Base-by-base conservation (phyloP, 148 eudicot genomes). In the Persicaria maculosa region DNA sequence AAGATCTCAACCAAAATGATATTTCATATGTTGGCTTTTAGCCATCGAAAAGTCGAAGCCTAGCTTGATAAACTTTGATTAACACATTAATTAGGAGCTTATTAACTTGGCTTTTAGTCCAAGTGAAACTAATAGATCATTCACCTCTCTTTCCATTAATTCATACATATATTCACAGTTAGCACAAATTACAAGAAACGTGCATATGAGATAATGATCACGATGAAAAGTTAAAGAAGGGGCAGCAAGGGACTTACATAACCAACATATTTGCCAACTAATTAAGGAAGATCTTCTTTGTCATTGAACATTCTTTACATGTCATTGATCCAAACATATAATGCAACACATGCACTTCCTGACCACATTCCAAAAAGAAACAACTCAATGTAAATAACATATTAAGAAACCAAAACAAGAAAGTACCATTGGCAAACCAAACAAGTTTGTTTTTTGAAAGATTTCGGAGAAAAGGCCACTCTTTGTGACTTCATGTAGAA, bases 361-460 rank as follows among this genome's bases (percentile, higher is more conserved):
- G 98, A 86, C 96, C 97, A 94, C 97, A 94, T 83, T 85, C 98
- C 91, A 85, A 71, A 78, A 67, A 77, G 67, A 74, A 81, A 25
- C 31, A 25, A 65, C 70, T 50, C n/a, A 70, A 68, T 17, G 45
- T 64, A 55, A 74, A 11, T 69, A 77, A 25, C 47, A 53, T 11
- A 20, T 4, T 10, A 20, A 20, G 22, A 20, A 20, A 20, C 22
- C 22, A 20, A 20, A 20, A 20, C 22, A 20, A 20, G 22, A 20
- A 20, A 20, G 0, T 20, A 20, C 22, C 0, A 20, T 20, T 20
- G 22, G 0, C 22, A 20, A 20, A 20, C 22, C 22, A 20, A 20
- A 20, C 22, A 20, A 20, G 22, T 20, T 0, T 20, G 0, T 20
- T 20, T 20, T 20, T 20, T 20, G 22, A 20, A 20, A 20, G 22